Evolutionary conservation across 495 filamentous ascomycete species (phyloP), one percentile per base, ranked within the genome.

Genomic region (Parmelia sp.): DNA sequence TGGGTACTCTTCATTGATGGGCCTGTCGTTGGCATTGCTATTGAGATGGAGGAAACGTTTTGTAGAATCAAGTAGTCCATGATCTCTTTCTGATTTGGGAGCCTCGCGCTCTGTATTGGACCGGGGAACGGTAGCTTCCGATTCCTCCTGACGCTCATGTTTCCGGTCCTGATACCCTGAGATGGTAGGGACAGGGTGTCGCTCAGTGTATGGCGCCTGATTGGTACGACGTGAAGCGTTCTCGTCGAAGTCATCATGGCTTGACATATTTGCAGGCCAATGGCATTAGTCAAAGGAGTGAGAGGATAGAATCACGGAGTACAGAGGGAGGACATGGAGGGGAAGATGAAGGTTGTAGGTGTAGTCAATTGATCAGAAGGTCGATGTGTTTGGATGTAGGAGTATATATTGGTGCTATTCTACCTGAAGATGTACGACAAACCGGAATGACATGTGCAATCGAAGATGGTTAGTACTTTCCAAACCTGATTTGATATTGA

Each of bases 141-240:
- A 39, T n/a, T 74, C 65, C n/a, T 67, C 74, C 61, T 78, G 72
- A 25, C 83, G 74, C 63, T 83, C 72, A 49, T 77, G 73, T 58
- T 81, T 80, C 59, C 82, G 80, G 59, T 86, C 76, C n/a, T 78
- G 77, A 68, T 88, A 89, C 7, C 75, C 74, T 68, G 83, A 78
- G n/a, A 88, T 74, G 23, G 84, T 88, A 21, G 86, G 86, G 33
- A 89, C 79, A 0, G 81, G 82, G 66, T 88, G 83, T 59, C 79
- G 78, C 7, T 76, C 72, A 15, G 75, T 82, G 70, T 86, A 85
- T 14, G 83, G 81, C 11, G 77, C 75, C 36, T 74, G 75, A 62
- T 84, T 77, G 27, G 76, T 78, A 53, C 77, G 76, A 25, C 70
- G 71, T 15, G 72, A 66, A n/a, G 74, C 76, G 37, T 82, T 73